A percentile compares a stretch with the other conserved stretches of the same genome.
These are phyloP conservation scores for Chondrostereum purpureum DNA, from an alignment of 1,284 basidiomycete species.

Conservation along the genomic window DNA sequence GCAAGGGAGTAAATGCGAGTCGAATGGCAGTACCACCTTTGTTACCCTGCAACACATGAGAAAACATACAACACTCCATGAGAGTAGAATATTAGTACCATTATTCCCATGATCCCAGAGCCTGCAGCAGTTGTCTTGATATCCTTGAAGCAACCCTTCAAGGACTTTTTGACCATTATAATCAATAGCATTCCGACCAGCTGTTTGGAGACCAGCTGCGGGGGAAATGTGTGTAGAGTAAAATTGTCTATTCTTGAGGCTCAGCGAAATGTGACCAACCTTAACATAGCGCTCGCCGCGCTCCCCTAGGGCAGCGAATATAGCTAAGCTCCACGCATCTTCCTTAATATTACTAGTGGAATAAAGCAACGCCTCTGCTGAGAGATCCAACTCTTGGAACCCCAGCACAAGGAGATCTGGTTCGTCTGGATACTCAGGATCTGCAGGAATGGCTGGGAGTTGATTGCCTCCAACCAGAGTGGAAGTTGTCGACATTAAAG, in stretches of 20 bases:
- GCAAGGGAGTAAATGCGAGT: slow-evolving; percentile 44
- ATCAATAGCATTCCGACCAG: slow-evolving; percentile 73
- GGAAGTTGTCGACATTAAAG: slow-evolving; percentile 6
- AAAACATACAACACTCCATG: neutral
- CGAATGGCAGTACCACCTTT: slow-evolving; percentile 67
- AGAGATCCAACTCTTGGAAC: slow-evolving; percentile 74
- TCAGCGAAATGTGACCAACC: slow-evolving; percentile 26
- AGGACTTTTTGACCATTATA: slow-evolving; percentile 50
- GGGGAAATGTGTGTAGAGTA: neutral
- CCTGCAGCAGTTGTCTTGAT: slow-evolving; percentile 47
- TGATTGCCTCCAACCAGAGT: too few species aligned
- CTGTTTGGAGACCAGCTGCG: slow-evolving; percentile 65
- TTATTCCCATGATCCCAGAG: slow-evolving; percentile 66
- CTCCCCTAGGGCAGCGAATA: slow-evolving; percentile 65
- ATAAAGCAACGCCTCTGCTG: slow-evolving; percentile 67
- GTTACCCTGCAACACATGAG: slow-evolving; percentile 48
- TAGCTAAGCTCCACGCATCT: slow-evolving; percentile 60
- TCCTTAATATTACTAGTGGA: slow-evolving; percentile 53
- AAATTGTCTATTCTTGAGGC: neutral
- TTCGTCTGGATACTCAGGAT: slow-evolving; percentile 26
- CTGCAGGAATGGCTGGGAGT: slow-evolving; percentile 16
- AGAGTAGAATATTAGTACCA: slow-evolving; percentile 37
- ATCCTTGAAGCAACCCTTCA: slow-evolving; percentile 45
- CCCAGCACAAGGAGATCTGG: slow-evolving; percentile 65
- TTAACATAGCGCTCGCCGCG: slow-evolving; percentile 57